phyloP scores from a whole-genome alignment of 352 stramenopile species.

The Globisporangium radiosum region DNA sequence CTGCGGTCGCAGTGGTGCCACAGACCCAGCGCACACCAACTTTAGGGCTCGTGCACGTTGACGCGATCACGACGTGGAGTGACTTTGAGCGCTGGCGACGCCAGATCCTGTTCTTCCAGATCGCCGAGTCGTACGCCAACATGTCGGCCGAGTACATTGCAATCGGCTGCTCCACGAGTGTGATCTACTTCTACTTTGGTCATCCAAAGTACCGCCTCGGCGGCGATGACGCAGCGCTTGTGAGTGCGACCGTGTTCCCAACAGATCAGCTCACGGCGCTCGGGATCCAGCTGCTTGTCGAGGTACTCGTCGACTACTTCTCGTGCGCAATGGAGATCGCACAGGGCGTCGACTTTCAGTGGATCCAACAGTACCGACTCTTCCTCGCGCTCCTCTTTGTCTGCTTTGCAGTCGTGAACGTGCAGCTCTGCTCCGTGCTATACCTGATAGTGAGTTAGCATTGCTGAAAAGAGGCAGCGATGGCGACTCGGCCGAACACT shows the following conservation, averaged over 20 bases:
- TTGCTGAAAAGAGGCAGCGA: too few relatives aligned
- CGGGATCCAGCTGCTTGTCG: slow-evolving; percentile 2
- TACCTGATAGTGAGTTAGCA: slow-evolving; percentile 2
- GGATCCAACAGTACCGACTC: neutral
- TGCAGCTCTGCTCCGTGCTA: slow-evolving; percentile 10
- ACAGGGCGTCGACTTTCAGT: slow-evolving; percentile 6
- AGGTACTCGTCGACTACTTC: slow-evolving; percentile 9
- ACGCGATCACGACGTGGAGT: neutral
- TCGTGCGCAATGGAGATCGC: slow-evolving; percentile 7
- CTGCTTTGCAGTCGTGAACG: slow-evolving; percentile 4
- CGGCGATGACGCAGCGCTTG: neutral
- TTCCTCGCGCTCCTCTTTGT: slow-evolving; percentile 10
- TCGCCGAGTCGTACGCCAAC: slow-evolving; percentile 31
- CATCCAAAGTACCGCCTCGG: slow-evolving; percentile 22
- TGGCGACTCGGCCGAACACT: too few relatives aligned
- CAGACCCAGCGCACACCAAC: neutral
- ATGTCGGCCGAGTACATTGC: slow-evolving; percentile 54
- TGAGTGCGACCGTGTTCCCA: neutral
- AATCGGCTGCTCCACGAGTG: slow-evolving; percentile 35
- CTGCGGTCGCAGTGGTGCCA: neutral
- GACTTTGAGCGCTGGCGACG: slow-evolving; percentile 21
- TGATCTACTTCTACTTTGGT: slow-evolving; percentile 29
- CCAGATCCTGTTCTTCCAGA: slow-evolving; percentile 23
- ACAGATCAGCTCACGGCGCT: neutral
- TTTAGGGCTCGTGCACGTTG: neutral